Conservation (phyloP, 495 filamentous ascomycete species). For the Neurospora sp. region DNA sequence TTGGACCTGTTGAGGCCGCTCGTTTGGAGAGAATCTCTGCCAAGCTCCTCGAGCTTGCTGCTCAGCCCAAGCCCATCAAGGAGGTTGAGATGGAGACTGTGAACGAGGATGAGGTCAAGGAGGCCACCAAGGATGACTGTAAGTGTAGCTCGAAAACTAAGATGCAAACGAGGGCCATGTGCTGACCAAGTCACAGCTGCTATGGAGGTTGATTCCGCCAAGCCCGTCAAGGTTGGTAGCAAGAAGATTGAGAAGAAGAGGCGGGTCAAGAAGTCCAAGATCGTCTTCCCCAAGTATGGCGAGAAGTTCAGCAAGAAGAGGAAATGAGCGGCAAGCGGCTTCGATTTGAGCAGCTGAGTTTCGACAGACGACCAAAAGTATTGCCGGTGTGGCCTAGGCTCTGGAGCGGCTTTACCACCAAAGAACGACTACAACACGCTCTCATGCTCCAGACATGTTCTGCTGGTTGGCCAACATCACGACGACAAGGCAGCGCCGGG, state of each 20-base stretch:
- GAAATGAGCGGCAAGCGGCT: conserved; percentile 17
- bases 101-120: conserved; percentile 14
- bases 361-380: neutral
- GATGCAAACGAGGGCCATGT: neutral
- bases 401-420: neutral
- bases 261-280: conserved; percentile 36
- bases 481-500: neutral
- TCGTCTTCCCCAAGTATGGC: conserved; percentile 43
- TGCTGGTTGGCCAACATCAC: neutral
- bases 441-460: neutral
- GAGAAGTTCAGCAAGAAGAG: conserved; percentile 34
- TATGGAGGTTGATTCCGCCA: conserved; percentile 41
- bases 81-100: conserved; percentile 27
- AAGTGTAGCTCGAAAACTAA: conserved; percentile 10
- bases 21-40: conserved; percentile 69
- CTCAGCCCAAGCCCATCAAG: conserved; percentile 48
- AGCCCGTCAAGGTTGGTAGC: conserved; percentile 19
- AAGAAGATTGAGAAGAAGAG: conserved; percentile 37
- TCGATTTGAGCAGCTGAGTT: neutral
- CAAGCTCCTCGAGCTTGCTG: conserved; percentile 65
- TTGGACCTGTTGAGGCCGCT: conserved; percentile 66
- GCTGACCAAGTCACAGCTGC: conserved; percentile 9
- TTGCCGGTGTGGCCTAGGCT: neutral
- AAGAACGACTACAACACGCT: neutral
- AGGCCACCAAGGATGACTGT: conserved; percentile 22